Conservation (phyloP, 352 stramenopile species). For the Phytophthora litchii region DNA sequence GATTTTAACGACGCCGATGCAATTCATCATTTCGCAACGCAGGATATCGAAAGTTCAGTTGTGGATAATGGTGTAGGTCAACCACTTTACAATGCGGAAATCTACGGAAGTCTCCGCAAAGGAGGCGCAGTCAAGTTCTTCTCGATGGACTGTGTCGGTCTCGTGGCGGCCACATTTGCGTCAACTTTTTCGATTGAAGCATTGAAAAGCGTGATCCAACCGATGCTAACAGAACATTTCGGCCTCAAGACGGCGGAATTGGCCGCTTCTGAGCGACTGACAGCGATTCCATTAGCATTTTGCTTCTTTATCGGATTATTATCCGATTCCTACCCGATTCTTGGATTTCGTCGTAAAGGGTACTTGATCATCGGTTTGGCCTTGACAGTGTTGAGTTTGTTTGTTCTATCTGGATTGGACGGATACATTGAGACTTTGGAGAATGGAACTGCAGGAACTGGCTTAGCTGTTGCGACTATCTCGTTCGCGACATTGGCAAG, state of each 20-base stretch:
- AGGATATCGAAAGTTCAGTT: conserved; percentile 10
- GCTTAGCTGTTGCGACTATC: conserved; percentile 29
- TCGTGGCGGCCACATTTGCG: conserved; percentile 49
- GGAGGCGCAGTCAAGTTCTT: conserved; percentile 45
- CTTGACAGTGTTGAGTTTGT: conserved; percentile 33
- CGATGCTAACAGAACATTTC: conserved; percentile 41
- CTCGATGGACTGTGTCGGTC: conserved; percentile 40
- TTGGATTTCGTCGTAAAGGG: conserved; percentile 77
- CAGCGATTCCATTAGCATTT: conserved; percentile 65
- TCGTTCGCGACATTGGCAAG: conserved; percentile 29
- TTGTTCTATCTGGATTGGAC: conserved; percentile 36
- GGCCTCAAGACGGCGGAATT: conserved; percentile 25
- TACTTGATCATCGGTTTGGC: conserved; percentile 76
- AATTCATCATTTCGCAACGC: neutral
- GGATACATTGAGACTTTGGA: conserved; percentile 24
- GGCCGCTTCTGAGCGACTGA: conserved; percentile 28
- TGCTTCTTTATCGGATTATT: conserved; percentile 86
- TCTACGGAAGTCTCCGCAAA: conserved; percentile 56
- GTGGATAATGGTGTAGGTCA: conserved; percentile 14
- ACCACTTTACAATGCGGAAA: conserved; percentile 55
- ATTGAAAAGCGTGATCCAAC: conserved; percentile 30
- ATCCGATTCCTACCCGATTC: conserved; percentile 79
- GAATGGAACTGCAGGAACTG: conserved; percentile 2
- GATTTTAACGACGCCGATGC: conserved; percentile 9
- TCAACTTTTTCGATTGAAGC: conserved; percentile 44